Conservation (phyloP, 1,139 yeast species). For the Yamadazyma blattariae region DNA sequence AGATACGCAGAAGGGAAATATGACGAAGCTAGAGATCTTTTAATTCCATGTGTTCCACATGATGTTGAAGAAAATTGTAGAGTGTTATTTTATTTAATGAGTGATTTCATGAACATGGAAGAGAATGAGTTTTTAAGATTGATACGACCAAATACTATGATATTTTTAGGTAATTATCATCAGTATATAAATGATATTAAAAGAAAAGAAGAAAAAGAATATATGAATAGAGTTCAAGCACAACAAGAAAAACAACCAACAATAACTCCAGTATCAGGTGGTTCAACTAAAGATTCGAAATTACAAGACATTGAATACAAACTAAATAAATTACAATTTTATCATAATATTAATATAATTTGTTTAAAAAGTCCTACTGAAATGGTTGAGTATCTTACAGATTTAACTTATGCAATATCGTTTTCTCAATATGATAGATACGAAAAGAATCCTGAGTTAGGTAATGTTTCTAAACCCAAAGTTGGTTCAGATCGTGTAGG, state of each 20-base stretch:
- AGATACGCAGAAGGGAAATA: conserved; percentile 38
- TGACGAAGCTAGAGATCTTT: conserved; percentile 44
- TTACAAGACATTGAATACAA: conserved; percentile 32
- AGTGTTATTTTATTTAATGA: conserved; percentile 46
- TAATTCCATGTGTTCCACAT: conserved; percentile 48
- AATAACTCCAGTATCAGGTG: not conserved
- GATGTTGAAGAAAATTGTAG: conserved; percentile 40
- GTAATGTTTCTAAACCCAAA: conserved; percentile 52
- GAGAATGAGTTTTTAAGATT: conserved; percentile 17
- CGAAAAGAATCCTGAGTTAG: conserved; percentile 50
- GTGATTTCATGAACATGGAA: conserved; percentile 38
- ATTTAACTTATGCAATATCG: conserved; percentile 57
- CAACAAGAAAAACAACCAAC: conserved; percentile 1
- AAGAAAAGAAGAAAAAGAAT: conserved; percentile 44
- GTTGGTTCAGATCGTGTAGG: conserved; percentile 50
- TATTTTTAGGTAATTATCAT: conserved; percentile 51
- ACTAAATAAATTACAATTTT: conserved; percentile 27
- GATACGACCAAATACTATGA: conserved; percentile 22
- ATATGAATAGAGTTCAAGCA: conserved; percentile 34
- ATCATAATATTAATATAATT: conserved; percentile 42
- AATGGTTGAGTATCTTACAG: conserved; percentile 50
- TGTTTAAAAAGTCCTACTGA: conserved; percentile 47
- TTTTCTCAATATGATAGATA: conserved; percentile 52
- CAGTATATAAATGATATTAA: conserved; percentile 41
- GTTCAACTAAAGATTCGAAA: not conserved